Evolutionary conservation across 2,329 filamentous ascomycete genomes (phyloP), one percentile per base, ranked within the genome.

Genomic region (Sporothrix variecibatus): DNA sequence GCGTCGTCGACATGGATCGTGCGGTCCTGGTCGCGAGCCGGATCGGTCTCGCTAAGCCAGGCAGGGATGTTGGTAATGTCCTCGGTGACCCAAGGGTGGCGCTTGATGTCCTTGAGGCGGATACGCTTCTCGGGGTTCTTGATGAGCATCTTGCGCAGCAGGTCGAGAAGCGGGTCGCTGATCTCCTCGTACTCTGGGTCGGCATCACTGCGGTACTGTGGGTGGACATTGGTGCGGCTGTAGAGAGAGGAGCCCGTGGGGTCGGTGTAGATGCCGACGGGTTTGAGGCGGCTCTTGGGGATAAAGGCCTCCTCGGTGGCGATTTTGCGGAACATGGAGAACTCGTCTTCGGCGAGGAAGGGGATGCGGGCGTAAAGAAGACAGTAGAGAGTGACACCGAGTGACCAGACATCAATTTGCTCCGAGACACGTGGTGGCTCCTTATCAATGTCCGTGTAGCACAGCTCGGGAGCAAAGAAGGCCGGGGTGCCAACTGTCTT

Each of bases 401-500:
- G 86, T 12, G 96, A 97, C 96, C 96, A 99, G 20, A 99, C 92
- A 80, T 99, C 96, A 78, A 99, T 97, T 78, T 97, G 94, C 78
- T 94, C 94, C 4, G 94, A 97, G 56, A 99, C 91, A 84, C 87
- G 95, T 77, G 88, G 94, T 79, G 88, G 92, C 79, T 87, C 90
- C 78, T 83, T 87, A 76, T 90, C 91, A 31, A 91, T 83, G 76
- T 96, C 94, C 1, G 94, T 97, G 81, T 95, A 96, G 83, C 96
- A 99, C 51, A 99, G 87, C 82, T 99, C 96, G 3, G 96, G 96
- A 1, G 96, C 96, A 80, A 98, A 99, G 83, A 99, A 99, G 1
- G 95, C 96, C 6, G 96, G 96, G 0, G 96, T 99, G 71, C 96
- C 96, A 6, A 98, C 96, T 1, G 96, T 98, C 86, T 98, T 98